Conservation (phyloP, 805 yeast species). For the Schwanniomyces vanrijiae region DNA sequence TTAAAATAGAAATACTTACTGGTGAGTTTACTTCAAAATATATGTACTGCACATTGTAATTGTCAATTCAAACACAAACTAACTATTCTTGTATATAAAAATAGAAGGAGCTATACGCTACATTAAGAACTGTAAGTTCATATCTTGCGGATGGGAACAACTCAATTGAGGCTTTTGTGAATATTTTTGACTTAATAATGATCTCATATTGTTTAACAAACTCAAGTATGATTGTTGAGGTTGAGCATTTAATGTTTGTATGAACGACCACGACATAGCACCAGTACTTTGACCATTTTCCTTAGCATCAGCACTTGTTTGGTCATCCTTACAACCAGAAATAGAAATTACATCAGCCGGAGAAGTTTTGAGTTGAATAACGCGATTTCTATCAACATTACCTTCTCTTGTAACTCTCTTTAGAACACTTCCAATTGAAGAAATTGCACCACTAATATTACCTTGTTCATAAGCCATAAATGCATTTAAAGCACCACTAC, state of each 20-base stretch:
- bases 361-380: slow-evolving; percentile 28
- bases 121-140: slow-evolving; percentile 36
- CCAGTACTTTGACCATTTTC: slow-evolving; percentile 37
- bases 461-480: slow-evolving; percentile 32
- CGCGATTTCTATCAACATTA: slow-evolving; percentile 21
- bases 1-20: not conserved
- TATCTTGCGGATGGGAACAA: slow-evolving; percentile 38
- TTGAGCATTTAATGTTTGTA: slow-evolving; percentile 22
- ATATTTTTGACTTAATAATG: slow-evolving; percentile 28
- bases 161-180: slow-evolving; percentile 43
- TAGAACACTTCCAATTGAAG: slow-evolving; percentile 33
- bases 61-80: slow-evolving; percentile 1
- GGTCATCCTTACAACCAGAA: slow-evolving; percentile 41
- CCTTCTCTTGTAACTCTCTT: slow-evolving; percentile 26
- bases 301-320: slow-evolving; percentile 39
- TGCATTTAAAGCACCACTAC: slow-evolving; percentile 33
- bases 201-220: slow-evolving; percentile 37
- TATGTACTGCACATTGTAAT: not conserved
- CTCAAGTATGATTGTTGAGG: slow-evolving; percentile 36
- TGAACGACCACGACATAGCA: slow-evolving; percentile 42
- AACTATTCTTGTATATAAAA: no score
- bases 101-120: slow-evolving; percentile 6
- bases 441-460: slow-evolving; percentile 37
- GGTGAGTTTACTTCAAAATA: not conserved
- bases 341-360: slow-evolving; percentile 39